phyloP scores from a whole-genome alignment of 2,329 filamentous ascomycete genomes.

The Xylariaceae sp. region DNA sequence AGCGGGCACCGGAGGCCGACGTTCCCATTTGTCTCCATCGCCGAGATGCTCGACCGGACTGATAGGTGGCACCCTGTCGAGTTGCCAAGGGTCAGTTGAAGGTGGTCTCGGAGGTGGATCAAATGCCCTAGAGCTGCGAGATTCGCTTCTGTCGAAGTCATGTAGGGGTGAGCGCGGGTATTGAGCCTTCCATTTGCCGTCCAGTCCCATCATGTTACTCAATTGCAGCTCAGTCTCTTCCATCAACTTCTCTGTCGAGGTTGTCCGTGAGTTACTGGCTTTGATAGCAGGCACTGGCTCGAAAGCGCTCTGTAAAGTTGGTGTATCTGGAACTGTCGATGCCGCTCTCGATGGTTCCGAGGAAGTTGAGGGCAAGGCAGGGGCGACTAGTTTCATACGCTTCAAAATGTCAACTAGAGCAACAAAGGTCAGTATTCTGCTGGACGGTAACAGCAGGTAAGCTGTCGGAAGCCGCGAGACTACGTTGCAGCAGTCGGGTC shows the following conservation, averaged over 20 bases:
- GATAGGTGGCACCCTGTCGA: conserved; percentile 23
- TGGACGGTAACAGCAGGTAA: no score
- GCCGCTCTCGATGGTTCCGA: conserved; percentile 12
- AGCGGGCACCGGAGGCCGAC: conserved; percentile 14
- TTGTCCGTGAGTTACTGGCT: conserved; percentile 15
- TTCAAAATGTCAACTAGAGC: conserved; percentile 48
- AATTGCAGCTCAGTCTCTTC: conserved; percentile 21
- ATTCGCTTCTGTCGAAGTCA: conserved; percentile 20
- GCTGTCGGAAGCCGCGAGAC: no score
- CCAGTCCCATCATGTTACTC: conserved; percentile 20
- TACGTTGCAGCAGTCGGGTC: no score
- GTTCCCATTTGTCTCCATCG: conserved; percentile 18
- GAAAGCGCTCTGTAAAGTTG: conserved; percentile 6
- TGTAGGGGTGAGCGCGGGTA: neutral
- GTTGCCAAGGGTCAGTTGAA: conserved; percentile 40
- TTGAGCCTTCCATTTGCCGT: conserved; percentile 9
- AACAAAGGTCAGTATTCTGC: no score
- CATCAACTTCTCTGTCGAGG: conserved; percentile 17
- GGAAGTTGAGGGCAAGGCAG: conserved; percentile 11
- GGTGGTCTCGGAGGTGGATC: conserved; percentile 32
- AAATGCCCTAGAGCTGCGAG: conserved; percentile 19
- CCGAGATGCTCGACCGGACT: conserved; percentile 12
- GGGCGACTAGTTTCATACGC: conserved; percentile 46
- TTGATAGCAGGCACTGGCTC: conserved; percentile 21
- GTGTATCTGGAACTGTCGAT: conserved; percentile 10